These are phyloP conservation scores for Erythrobasidium hasegawianum DNA, from an alignment of 1,284 basidiomycete species.

Conservation along the genomic window DNA sequence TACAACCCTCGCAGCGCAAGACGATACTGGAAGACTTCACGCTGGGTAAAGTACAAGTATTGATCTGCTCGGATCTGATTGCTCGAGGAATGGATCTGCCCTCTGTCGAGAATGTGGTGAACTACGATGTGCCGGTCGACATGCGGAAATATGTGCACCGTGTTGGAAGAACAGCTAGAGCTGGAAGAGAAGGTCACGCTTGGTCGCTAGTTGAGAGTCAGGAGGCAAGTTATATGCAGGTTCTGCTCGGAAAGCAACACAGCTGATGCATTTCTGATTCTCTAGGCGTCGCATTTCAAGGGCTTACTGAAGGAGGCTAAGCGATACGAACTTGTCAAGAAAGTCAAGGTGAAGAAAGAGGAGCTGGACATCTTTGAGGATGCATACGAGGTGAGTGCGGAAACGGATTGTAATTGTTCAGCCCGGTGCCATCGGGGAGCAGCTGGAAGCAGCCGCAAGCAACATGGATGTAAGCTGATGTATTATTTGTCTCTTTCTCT, in stretches of 20 bases:
- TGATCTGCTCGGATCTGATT: constrained; percentile 92
- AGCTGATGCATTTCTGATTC: not conserved
- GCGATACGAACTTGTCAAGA: constrained; percentile 69
- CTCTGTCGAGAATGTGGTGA: constrained; percentile 84
- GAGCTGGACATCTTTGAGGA: constrained; percentile 59
- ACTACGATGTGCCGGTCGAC: constrained; percentile 90
- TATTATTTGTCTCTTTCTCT: no score
- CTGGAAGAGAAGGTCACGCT: constrained; percentile 76
- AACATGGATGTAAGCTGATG: no score
- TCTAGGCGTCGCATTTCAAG: constrained; percentile 89
- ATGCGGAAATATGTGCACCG: constrained; percentile 97
- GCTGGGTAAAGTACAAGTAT: constrained; percentile 71
- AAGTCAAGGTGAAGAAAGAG: constrained; percentile 64
- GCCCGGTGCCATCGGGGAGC: no score
- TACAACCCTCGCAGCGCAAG: constrained; percentile 68
- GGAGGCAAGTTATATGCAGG: constrained; percentile 10
- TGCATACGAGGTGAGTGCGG: constrained; percentile 58
- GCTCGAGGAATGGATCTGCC: constrained; percentile 95
- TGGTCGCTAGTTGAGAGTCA: constrained; percentile 89
- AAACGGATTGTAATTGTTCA: no score
- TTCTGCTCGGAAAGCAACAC: not conserved
- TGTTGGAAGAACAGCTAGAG: constrained; percentile 89
- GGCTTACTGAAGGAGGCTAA: constrained; percentile 70
- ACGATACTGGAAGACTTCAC: constrained; percentile 77
- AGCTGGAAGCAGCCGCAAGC: no score